A percentile compares a stretch with the other conserved stretches of the same genome.
Conservation (phyloP, 768 basidiomycete species). For the Boletus rubropictus region DNA sequence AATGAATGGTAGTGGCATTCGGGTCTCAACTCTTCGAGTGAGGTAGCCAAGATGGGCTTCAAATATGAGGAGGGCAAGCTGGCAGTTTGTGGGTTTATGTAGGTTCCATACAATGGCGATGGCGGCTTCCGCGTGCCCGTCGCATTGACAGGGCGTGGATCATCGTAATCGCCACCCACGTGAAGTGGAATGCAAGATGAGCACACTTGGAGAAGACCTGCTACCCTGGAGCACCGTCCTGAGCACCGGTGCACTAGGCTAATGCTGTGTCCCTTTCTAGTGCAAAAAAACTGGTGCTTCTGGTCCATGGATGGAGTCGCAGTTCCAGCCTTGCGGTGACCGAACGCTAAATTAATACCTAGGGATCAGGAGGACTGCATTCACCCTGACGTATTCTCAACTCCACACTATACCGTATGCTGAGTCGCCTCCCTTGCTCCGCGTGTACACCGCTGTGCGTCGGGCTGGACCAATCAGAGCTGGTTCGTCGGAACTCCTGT, state of each 20-base stretch:
- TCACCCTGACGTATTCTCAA: neutral
- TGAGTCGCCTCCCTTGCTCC: slow-evolving; percentile 12
- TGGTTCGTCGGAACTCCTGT: neutral
- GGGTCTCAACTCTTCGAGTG: neutral
- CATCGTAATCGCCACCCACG: slow-evolving; percentile 12
- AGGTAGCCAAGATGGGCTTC: slow-evolving; percentile 10
- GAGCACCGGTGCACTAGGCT: neutral
- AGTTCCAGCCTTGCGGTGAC: slow-evolving; percentile 8
- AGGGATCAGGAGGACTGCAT: slow-evolving; percentile 9
- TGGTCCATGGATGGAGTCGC: neutral
- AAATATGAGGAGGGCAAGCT: slow-evolving; percentile 7
- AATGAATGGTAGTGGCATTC: slow-evolving; percentile 25
- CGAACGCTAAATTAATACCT: neutral
- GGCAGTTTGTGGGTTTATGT: slow-evolving; percentile 21
- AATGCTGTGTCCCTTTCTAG: slow-evolving; percentile 9
- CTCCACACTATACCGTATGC: neutral
- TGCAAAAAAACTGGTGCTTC: slow-evolving; percentile 1
- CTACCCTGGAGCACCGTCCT: neutral
- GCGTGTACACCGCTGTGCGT: slow-evolving; percentile 11
- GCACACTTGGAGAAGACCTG: neutral
- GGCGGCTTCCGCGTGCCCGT: slow-evolving; percentile 19
- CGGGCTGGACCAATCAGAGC: neutral
- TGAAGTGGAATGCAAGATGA: slow-evolving; percentile 15
- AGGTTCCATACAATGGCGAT: slow-evolving; percentile 13
- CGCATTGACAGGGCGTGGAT: slow-evolving; percentile 25